These are phyloP conservation scores for Actinidia chinensis DNA, from an alignment of 179 eudicot genomes.

Conservation along the genomic window DNA sequence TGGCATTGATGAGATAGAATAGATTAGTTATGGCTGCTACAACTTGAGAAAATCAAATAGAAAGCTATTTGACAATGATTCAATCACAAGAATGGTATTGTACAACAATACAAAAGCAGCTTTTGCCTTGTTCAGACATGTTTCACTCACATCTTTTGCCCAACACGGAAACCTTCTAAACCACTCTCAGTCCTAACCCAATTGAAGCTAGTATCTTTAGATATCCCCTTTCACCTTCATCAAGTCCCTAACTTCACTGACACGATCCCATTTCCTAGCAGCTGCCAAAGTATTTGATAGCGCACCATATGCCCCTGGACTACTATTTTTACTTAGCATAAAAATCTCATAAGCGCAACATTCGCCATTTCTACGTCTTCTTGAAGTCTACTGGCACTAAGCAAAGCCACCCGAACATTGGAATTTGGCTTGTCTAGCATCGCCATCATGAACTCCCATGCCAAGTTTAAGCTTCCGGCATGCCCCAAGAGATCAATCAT, in stretches of 20 bases:
- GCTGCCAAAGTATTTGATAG: conserved; percentile 77
- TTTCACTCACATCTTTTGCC: conserved; percentile 24
- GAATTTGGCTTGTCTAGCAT: conserved; percentile 83
- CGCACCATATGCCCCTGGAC: conserved; percentile 85
- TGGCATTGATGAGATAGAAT: background rate
- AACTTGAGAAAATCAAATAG: background rate
- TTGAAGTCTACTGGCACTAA: conserved; percentile 69
- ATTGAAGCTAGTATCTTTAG: conserved; percentile 73
- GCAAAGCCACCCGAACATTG: conserved; percentile 93
- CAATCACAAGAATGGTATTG: background rate
- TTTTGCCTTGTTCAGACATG: conserved; percentile 3
- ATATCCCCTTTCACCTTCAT: conserved; percentile 75
- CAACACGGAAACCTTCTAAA: conserved; percentile 42
- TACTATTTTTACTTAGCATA: conserved; percentile 40
- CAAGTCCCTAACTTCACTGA: conserved; percentile 62
- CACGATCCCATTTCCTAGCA: conserved; percentile 82
- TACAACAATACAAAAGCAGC: conserved; percentile 3
- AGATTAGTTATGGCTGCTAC: background rate
- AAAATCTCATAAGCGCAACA: conserved; percentile 71
- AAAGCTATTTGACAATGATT: background rate
- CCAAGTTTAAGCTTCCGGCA: conserved; percentile 59
- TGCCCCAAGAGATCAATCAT: conserved; percentile 91
- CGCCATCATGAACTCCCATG: conserved; percentile 57
- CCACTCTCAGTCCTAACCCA: conserved; percentile 60
- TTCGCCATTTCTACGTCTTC: conserved; percentile 75